A percentile compares a stretch with the other conserved stretches of the same genome.
Evolutionary conservation across 352 stramenopile species (phyloP).

Genomic region (Phytopythium kandeliae): DNA sequence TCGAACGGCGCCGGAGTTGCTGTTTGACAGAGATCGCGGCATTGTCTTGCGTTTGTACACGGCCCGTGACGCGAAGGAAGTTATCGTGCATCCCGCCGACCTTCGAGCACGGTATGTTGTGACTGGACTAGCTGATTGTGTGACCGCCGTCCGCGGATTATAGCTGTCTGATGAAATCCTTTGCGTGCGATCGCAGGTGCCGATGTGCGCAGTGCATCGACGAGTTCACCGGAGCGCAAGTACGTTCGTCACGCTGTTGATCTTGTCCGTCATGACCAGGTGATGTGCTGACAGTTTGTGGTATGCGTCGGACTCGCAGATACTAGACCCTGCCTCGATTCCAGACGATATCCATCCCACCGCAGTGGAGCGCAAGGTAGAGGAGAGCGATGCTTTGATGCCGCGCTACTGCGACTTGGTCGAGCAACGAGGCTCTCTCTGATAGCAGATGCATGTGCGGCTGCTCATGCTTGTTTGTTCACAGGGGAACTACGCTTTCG

Average conservation of each 20-base stretch:
- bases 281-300: not conserved
- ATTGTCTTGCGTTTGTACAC: constrained; percentile 80
- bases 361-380: constrained; percentile 77
- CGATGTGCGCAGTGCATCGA: constrained; percentile 83
- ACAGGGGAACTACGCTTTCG: constrained; percentile 97
- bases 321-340: constrained; percentile 67
- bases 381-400: not conserved
- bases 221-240: constrained; percentile 81
- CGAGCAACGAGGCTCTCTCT: too few species aligned
- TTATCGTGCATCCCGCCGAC: constrained; percentile 63
- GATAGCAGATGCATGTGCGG: too few species aligned
- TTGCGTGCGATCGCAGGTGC: constrained; percentile 23
- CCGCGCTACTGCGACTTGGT: not conserved
- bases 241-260: constrained; percentile 14
- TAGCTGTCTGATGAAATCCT: too few species aligned
- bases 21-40: constrained; percentile 74
- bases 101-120: constrained; percentile 55
- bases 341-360: constrained; percentile 76
- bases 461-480: constrained; percentile 1
- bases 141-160: constrained; percentile 7
- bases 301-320: constrained; percentile 15
- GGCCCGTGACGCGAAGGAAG: constrained; percentile 64
- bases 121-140: not conserved
- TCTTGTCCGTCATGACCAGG: too few species aligned
- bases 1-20: constrained; percentile 61